These are phyloP conservation scores for Leavenworthia alabamica DNA, from an alignment of 345 rosid species.

Conservation along the genomic window DNA sequence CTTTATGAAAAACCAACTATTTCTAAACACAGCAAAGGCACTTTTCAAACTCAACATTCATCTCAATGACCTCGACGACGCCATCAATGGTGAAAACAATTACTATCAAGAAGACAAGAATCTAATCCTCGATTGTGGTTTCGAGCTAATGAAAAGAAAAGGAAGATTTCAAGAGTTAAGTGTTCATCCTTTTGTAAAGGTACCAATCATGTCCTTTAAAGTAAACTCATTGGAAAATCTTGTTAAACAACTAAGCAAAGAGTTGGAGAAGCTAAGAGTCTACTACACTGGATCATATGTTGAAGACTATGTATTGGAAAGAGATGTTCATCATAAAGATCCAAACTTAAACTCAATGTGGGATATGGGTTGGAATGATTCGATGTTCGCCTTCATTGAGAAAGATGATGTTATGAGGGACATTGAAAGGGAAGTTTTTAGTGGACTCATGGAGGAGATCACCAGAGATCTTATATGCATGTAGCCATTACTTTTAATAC, in stretches of 20 bases:
- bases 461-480: conserved; percentile 47
- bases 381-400: conserved; percentile 41
- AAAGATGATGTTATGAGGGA: conserved; percentile 67
- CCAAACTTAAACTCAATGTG: conserved; percentile 78
- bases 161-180: conserved; percentile 69
- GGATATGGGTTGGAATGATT: conserved; percentile 72
- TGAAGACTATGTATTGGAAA: conserved; percentile 64
- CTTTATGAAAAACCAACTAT: conserved; percentile 52
- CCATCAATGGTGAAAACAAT: conserved; percentile 8
- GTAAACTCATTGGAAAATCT: conserved; percentile 50
- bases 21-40: conserved; percentile 69
- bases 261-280: conserved; percentile 46
- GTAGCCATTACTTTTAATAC: conserved; percentile 1
- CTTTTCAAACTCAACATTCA: conserved; percentile 73
- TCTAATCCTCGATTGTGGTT: conserved; percentile 62
- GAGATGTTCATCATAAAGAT: conserved; percentile 46
- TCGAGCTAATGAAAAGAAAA: conserved; percentile 73
- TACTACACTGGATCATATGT: conserved; percentile 32
- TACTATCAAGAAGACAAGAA: conserved; percentile 44
- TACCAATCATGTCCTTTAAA: conserved; percentile 31
- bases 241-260: conserved; percentile 48
- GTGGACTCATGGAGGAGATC: conserved; percentile 59
- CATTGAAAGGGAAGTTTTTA: conserved; percentile 60
- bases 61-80: conserved; percentile 24
- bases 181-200: conserved; percentile 53